Conservation (phyloP, 2,329 filamentous ascomycete genomes). For the Arthroderma sp. region DNA sequence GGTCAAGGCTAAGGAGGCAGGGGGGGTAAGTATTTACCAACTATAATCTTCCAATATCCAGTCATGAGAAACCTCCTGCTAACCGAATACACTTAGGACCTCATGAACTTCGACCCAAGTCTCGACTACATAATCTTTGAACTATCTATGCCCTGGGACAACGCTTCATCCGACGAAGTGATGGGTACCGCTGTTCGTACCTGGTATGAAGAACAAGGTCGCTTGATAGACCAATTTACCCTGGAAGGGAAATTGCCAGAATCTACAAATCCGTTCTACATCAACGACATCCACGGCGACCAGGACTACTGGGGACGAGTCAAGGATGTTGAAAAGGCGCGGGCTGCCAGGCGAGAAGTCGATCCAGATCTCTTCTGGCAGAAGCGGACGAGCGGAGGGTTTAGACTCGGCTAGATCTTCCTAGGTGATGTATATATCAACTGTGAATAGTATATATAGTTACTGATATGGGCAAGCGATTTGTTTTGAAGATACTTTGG, state of each 20-base stretch:
- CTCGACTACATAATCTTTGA: conserved; percentile 34
- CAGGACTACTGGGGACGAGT: conserved; percentile 34
- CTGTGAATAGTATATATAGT: background rate
- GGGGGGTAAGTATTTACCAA: conserved; percentile 14
- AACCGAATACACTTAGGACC: conserved; percentile 13
- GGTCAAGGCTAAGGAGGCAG: conserved; percentile 21
- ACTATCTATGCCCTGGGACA: conserved; percentile 30
- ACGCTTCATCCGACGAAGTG: conserved; percentile 20
- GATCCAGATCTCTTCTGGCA: conserved; percentile 31
- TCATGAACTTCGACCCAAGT: conserved; percentile 28
- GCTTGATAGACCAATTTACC: conserved; percentile 22
- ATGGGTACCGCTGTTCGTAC: conserved; percentile 29
- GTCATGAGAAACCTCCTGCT: conserved; percentile 10
- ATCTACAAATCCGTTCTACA: conserved; percentile 33
- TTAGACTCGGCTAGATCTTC: conserved; percentile 19
- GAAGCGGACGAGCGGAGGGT: conserved; percentile 28
- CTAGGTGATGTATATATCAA: too few relatives aligned
- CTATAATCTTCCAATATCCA: conserved; percentile 9
- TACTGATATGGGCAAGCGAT: background rate
- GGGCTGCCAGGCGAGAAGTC: conserved; percentile 22
- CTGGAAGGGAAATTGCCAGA: conserved; percentile 24
- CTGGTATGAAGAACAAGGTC: conserved; percentile 26
- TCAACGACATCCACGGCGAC: conserved; percentile 33
- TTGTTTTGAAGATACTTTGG: too few relatives aligned
- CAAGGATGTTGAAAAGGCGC: conserved; percentile 19